Evolutionary conservation across 1,284 basidiomycete species (phyloP), one percentile per base, ranked within the genome.

Genomic region (Phenoliferia sp.): DNA sequence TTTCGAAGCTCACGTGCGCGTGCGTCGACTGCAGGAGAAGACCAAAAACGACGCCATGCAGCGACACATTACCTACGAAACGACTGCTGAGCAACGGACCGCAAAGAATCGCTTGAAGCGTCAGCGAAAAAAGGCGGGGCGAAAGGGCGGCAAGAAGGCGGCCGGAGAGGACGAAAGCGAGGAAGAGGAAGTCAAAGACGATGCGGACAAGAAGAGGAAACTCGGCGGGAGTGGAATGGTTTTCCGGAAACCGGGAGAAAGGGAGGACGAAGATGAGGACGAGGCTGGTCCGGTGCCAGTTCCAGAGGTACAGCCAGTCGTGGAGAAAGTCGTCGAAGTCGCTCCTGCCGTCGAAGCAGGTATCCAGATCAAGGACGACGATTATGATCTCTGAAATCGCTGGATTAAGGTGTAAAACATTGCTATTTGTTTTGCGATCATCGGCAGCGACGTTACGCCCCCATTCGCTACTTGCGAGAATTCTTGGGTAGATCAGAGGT

Each of bases 21-120:
- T n/a, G 26, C n/a, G 22, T 12, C 19, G 56, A 52, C 28, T 64
- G 60, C 71, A 94, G 90, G 87, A 90, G 80, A 78, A 81, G 10
- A 85, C 86, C 59, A 81, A 80, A 60, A 81, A 80, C 1, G 90
- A 87, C 62, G 92, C 91, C 74, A 85, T 87, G 72, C 81, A 80
- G 35, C 86, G 86, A 70, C 85, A 87, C 75, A 82, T 81, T 44
- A 86, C 86, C 68, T 82, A 86, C 62, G 86, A 89, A 66, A 85
- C 85, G 32, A 79, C 81, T 15, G 85, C 89, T 1, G 87, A 94
- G 58, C 86, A 88, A 3, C 95, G 93, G 81, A 95, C 94, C 0
- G 87, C 90, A 17, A 96, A 93, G 81, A 96, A 96, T 78, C 85
- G 94, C 22, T 89, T 90, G 15, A 94, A 90, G 78, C 82, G 94